phyloP scores from a whole-genome alignment of 2,329 filamentous ascomycete species.

The Calonectria hongkongensis region DNA sequence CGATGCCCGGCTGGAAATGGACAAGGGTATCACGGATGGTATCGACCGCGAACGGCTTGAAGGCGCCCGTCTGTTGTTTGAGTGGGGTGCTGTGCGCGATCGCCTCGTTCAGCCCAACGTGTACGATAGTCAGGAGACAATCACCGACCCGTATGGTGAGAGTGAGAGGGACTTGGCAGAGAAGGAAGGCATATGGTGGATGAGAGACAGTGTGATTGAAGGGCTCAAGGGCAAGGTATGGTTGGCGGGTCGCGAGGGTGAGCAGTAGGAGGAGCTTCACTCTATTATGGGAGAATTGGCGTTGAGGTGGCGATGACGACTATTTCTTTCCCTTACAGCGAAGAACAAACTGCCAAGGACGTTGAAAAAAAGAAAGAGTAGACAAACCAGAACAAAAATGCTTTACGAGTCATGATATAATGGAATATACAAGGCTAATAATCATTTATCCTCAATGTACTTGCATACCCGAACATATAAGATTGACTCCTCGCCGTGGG shows the following conservation, averaged over 20 bases:
- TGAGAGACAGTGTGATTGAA: slow-evolving; percentile 73
- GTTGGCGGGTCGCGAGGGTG: slow-evolving; percentile 66
- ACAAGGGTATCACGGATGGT: slow-evolving; percentile 65
- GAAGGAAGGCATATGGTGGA: slow-evolving; percentile 69
- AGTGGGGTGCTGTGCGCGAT: slow-evolving; percentile 71
- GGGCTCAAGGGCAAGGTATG: slow-evolving; percentile 73
- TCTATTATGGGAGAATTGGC: background rate
- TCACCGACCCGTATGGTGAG: slow-evolving; percentile 54
- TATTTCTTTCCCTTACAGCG: background rate
- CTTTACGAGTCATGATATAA: slow-evolving; percentile 39
- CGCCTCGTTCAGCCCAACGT: slow-evolving; percentile 55
- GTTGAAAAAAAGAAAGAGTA: background rate
- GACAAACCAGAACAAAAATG: slow-evolving; percentile 8
- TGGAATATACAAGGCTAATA: slow-evolving; percentile 38
- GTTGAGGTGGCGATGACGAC: background rate
- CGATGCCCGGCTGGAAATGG: slow-evolving; percentile 83
- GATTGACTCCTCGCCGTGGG: slow-evolving; percentile 20
- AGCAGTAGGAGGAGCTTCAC: slow-evolving; percentile 48
- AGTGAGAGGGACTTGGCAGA: slow-evolving; percentile 48
- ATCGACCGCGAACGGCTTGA: slow-evolving; percentile 66
- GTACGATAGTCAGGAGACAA: slow-evolving; percentile 60
- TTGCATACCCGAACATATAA: background rate
- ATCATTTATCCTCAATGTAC: slow-evolving; percentile 28
- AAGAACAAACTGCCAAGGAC: background rate
- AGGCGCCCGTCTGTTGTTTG: slow-evolving; percentile 72